Evolutionary conservation across 768 basidiomycete genomes (phyloP).

Genomic region (Suillus decipiens): DNA sequence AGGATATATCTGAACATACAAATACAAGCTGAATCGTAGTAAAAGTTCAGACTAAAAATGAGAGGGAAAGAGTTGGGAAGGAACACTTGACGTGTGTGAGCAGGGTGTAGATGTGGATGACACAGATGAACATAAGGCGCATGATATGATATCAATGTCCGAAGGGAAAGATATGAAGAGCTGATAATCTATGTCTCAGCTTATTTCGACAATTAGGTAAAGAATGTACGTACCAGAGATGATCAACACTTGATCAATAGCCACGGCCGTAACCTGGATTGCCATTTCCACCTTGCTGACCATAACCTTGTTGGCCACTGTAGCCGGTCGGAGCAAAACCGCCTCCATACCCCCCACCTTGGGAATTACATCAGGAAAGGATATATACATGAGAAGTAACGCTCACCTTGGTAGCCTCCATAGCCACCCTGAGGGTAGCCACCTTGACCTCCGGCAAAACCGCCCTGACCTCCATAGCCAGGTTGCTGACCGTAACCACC

Average conservation of each 20-base stretch:
- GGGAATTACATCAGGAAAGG: constrained; percentile 20
- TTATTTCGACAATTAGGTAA: constrained; percentile 7
- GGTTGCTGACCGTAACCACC: constrained; percentile 31
- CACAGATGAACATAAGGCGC: background rate
- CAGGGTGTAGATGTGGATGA: constrained; percentile 3
- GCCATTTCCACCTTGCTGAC: constrained; percentile 25
- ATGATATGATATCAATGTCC: background rate
- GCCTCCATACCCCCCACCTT: constrained; percentile 23
- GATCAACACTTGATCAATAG: constrained; percentile 2
- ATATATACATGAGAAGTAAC: constrained; percentile 10
- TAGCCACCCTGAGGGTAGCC: constrained; percentile 28
- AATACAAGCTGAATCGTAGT: constrained; percentile 18
- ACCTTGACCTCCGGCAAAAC: constrained; percentile 33
- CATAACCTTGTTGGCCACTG: constrained; percentile 23
- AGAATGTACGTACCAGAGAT: background rate
- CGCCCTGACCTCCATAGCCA: constrained; percentile 23
- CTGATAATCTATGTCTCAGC: background rate
- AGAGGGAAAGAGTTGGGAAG: constrained; percentile 1
- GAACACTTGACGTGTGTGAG: background rate
- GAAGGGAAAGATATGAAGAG: background rate
- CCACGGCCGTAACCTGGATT: constrained; percentile 29
- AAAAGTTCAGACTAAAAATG: constrained; percentile 11
- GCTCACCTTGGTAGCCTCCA: constrained; percentile 24
- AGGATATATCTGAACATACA: constrained; percentile 20
- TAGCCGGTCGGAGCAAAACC: constrained; percentile 19